These are phyloP conservation scores for Xylaria cubensis DNA, from an alignment of 495 filamentous ascomycete genomes.

Conservation along the genomic window DNA sequence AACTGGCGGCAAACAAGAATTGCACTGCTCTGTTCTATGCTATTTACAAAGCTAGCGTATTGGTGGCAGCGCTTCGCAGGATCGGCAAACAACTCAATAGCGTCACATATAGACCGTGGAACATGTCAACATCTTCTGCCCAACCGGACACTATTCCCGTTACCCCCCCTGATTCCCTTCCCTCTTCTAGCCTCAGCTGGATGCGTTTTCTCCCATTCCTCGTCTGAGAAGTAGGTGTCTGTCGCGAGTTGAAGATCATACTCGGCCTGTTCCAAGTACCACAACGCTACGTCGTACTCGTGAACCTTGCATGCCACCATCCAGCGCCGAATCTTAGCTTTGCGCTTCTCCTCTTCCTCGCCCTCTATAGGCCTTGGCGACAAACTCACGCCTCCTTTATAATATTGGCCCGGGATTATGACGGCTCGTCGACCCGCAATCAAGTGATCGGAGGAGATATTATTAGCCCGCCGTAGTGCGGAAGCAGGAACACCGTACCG, in stretches of 20 bases:
- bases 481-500: constrained; percentile 67
- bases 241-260: constrained; percentile 70
- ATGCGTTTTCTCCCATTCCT: constrained; percentile 73
- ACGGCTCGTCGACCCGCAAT: constrained; percentile 69
- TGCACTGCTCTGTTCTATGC: constrained; percentile 22
- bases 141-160: not conserved
- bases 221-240: constrained; percentile 67
- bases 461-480: constrained; percentile 65
- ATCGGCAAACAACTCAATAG: not conserved
- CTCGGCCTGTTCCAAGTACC: constrained; percentile 70
- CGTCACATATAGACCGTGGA: not conserved
- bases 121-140: not conserved
- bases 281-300: constrained; percentile 74
- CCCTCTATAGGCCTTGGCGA: constrained; percentile 70
- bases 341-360: constrained; percentile 70
- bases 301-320: constrained; percentile 74
- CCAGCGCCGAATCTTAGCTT: constrained; percentile 69
- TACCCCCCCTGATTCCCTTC: constrained; percentile 45
- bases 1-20: constrained; percentile 26
- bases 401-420: constrained; percentile 70
- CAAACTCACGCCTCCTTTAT: constrained; percentile 66
- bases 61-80: not conserved
- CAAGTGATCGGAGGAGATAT: constrained; percentile 68
- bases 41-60: not conserved
- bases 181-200: constrained; percentile 55